Conservation (phyloP, 306 rosid species). For the Pachyrhizus erosus region DNA sequence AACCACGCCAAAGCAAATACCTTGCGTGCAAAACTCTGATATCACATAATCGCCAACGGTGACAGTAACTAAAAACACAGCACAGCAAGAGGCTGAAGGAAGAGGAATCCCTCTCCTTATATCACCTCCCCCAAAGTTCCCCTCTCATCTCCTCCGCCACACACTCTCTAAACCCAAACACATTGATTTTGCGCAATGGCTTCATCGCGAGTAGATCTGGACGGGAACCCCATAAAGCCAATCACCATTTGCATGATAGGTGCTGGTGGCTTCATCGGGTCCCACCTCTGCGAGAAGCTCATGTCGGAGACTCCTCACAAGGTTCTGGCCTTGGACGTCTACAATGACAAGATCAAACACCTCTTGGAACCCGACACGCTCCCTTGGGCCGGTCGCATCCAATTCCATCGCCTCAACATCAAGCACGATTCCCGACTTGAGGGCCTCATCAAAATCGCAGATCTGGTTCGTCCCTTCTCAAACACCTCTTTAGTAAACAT, state of each 20-base stretch:
- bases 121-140: neutral
- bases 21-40: slow-evolving; percentile 8
- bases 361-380: slow-evolving; percentile 71
- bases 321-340: slow-evolving; percentile 81
- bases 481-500: no score
- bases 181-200: slow-evolving; percentile 38
- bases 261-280: slow-evolving; percentile 94
- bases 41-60: neutral
- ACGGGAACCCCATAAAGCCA: slow-evolving; percentile 75
- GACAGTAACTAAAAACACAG: neutral
- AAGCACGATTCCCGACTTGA: slow-evolving; percentile 90
- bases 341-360: slow-evolving; percentile 90
- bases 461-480: no score
- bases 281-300: slow-evolving; percentile 90
- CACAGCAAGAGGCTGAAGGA: neutral
- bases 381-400: slow-evolving; percentile 82
- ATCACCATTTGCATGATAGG: slow-evolving; percentile 95
- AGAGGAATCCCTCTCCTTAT: neutral
- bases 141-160: neutral
- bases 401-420: slow-evolving; percentile 92
- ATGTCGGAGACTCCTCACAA: slow-evolving; percentile 83
- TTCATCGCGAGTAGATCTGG: slow-evolving; percentile 77
- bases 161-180: no score
- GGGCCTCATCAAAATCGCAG: slow-evolving; percentile 87
- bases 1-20: neutral